phyloP scores from a whole-genome alignment of 2,329 filamentous ascomycete species.

The Xylaria hypoxylon region DNA sequence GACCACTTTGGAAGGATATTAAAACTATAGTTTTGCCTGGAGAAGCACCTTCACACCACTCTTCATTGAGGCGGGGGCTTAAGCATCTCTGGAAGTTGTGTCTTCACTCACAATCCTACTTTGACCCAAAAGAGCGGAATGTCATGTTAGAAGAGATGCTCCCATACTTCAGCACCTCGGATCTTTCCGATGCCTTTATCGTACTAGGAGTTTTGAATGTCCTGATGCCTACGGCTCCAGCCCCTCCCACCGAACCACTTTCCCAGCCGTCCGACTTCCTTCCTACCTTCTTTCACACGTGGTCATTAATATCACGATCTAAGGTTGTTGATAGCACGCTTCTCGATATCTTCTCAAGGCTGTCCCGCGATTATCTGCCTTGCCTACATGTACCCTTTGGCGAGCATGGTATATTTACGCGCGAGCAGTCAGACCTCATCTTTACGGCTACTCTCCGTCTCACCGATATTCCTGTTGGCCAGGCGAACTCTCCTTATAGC shows the following conservation, averaged over 20 bases:
- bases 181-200: conserved; percentile 90
- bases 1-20: conserved; percentile 89
- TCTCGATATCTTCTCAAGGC: conserved; percentile 87
- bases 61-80: conserved; percentile 64
- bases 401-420: conserved; percentile 90
- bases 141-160: conserved; percentile 84
- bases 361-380: conserved; percentile 84
- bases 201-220: conserved; percentile 90
- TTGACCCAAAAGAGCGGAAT: conserved; percentile 87
- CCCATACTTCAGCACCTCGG: conserved; percentile 92
- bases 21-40: conserved; percentile 89
- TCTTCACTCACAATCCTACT: conserved; percentile 90
- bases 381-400: conserved; percentile 82
- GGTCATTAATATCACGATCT: conserved; percentile 92
- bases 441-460: conserved; percentile 91
- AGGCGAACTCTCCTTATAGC: conserved; percentile 93
- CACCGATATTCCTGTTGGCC: conserved; percentile 95
- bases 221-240: conserved; percentile 85
- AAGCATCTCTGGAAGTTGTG: conserved; percentile 86
- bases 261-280: conserved; percentile 90
- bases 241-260: conserved; percentile 75
- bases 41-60: conserved; percentile 77
- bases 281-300: conserved; percentile 95
- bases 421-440: conserved; percentile 89
- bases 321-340: conserved; percentile 88